phyloP scores from a whole-genome alignment of 2,329 filamentous ascomycete species.

The Trichoderma polysporum region DNA sequence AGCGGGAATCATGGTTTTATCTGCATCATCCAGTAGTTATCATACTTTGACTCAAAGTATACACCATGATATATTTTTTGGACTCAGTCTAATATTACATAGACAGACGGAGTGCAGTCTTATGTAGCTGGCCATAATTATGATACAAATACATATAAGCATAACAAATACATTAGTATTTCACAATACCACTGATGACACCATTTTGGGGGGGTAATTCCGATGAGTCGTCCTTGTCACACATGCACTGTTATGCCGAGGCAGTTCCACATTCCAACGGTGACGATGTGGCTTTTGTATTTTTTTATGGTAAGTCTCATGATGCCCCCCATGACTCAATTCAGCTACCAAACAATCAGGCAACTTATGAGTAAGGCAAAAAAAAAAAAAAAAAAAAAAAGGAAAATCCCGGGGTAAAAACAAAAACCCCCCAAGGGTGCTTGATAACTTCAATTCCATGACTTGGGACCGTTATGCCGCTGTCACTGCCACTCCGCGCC shows the following conservation, averaged over 20 bases:
- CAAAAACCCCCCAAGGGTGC: background rate
- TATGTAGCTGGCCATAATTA: slow-evolving; percentile 8
- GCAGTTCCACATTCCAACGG: too few species aligned
- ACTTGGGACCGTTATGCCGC: background rate
- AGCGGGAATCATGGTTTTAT: slow-evolving; percentile 11
- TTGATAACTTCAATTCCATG: background rate
- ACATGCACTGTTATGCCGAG: too few species aligned
- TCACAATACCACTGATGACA: background rate
- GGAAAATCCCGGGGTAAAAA: background rate
- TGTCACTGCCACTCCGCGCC: background rate
- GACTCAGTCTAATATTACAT: background rate
- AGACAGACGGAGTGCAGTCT: background rate
- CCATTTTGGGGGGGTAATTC: background rate
- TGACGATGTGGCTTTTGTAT: background rate
- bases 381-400: too few species aligned
- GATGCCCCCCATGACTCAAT: background rate
- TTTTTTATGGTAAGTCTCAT: background rate
- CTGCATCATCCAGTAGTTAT: slow-evolving; percentile 14
- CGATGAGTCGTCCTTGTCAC: too few species aligned
- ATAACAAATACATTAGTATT: background rate
- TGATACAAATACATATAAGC: slow-evolving; percentile 1
- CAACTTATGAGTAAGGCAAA: too few species aligned
- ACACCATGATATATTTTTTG: slow-evolving; percentile 1
- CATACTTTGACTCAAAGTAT: slow-evolving; percentile 4
- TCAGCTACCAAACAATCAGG: too few species aligned